Percentiles rank a stretch among this genome's conserved stretches.
These are phyloP conservation scores for Skeletonema costatum DNA, from an alignment of 108 stramenopile genomes.

Conservation along the genomic window DNA sequence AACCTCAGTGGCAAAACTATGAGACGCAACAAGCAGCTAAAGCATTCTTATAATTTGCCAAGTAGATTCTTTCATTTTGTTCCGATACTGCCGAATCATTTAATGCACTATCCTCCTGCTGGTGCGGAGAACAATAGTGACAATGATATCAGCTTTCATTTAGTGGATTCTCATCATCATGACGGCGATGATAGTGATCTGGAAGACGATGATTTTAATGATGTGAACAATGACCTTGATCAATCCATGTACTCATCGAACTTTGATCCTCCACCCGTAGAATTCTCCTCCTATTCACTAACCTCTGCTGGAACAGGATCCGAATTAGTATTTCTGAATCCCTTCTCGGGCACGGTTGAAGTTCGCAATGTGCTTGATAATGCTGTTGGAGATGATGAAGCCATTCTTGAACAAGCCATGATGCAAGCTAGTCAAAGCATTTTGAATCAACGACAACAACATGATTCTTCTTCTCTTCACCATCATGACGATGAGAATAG, in stretches of 20 bases:
- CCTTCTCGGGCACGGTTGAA: slow-evolving; percentile 52
- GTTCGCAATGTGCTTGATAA: slow-evolving; percentile 43
- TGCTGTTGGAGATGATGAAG: slow-evolving; percentile 23
- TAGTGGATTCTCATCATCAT: neutral
- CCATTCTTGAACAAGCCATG: slow-evolving; percentile 44
- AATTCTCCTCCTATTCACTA: slow-evolving; percentile 55
- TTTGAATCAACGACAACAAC: slow-evolving; percentile 6
- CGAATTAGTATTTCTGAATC: slow-evolving; percentile 63
- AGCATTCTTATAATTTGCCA: slow-evolving; percentile 41
- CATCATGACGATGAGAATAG: slow-evolving; percentile 19
- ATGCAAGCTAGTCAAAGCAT: slow-evolving; percentile 22
- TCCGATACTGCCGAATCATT: slow-evolving; percentile 46
- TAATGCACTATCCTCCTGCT: slow-evolving; percentile 27
- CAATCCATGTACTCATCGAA: neutral
- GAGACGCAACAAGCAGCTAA: neutral
- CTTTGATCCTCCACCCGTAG: slow-evolving; percentile 59
- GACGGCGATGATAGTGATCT: neutral
- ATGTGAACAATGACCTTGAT: slow-evolving; percentile 6
- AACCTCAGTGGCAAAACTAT: slow-evolving; percentile 17
- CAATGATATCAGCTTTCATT: neutral
- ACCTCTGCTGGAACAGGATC: slow-evolving; percentile 36
- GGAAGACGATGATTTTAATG: slow-evolving; percentile 9
- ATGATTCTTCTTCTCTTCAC: neutral
- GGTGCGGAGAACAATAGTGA: neutral
- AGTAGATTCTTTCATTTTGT: slow-evolving; percentile 58